Evolutionary conservation across 306 rosid genomes (phyloP).

Genomic region (Astragalus glycyphyllos): DNA sequence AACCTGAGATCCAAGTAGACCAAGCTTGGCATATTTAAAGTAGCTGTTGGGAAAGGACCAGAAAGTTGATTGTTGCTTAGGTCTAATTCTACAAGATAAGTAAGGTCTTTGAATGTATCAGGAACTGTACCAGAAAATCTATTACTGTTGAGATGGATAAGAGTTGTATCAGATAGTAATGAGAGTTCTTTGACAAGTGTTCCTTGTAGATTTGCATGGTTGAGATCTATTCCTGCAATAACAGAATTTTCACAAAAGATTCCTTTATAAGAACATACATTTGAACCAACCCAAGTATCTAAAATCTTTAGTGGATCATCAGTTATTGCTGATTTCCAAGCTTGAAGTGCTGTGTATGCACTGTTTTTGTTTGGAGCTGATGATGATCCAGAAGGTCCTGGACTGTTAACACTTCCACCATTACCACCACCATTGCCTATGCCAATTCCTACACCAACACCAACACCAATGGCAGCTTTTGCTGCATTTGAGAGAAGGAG

Average conservation of each 20-base stretch:
- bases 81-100: conserved; percentile 72
- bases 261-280: conserved; percentile 88
- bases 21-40: conserved; percentile 67
- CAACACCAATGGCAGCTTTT: conserved; percentile 50
- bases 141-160: conserved; percentile 83
- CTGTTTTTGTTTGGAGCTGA: conserved; percentile 47
- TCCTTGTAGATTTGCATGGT: conserved; percentile 89
- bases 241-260: conserved; percentile 66
- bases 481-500: conserved; percentile 36
- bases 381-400: conserved; percentile 52
- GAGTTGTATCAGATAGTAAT: conserved; percentile 66
- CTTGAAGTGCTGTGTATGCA: conserved; percentile 84
- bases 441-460: conserved; percentile 32
- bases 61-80: conserved; percentile 89
- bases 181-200: conserved; percentile 79
- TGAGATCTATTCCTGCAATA: conserved; percentile 89
- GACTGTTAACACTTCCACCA: conserved; percentile 46
- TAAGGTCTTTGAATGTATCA: conserved; percentile 60
- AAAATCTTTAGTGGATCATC: conserved; percentile 76
- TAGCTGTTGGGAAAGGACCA: conserved; percentile 68
- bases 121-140: conserved; percentile 76
- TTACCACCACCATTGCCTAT: conserved; percentile 37
- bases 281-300: conserved; percentile 71
- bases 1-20: conserved; percentile 88
- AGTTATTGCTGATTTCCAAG: conserved; percentile 87